Conservation (phyloP, 805 yeast species). For the Yarrowia osloensis region DNA sequence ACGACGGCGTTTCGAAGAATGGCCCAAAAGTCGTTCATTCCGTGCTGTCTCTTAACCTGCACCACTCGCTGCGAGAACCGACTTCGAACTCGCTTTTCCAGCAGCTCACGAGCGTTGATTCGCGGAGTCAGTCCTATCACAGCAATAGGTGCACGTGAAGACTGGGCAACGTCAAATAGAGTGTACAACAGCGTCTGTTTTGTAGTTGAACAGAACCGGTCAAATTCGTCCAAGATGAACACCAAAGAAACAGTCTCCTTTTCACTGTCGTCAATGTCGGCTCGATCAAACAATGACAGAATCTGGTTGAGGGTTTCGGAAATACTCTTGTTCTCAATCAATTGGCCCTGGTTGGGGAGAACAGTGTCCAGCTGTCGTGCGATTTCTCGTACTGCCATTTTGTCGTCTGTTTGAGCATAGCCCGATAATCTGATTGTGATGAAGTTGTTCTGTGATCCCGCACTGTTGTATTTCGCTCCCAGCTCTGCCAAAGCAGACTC, state of each 20-base stretch:
- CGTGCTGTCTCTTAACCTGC: conserved; percentile 54
- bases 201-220: conserved; percentile 65
- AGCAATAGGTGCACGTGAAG: conserved; percentile 68
- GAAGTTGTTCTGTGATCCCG: conserved; percentile 48
- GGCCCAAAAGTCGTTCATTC: conserved; percentile 53
- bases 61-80: conserved; percentile 82
- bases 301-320: conserved; percentile 38
- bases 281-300: conserved; percentile 38
- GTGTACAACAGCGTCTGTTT: conserved; percentile 87
- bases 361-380: conserved; percentile 72
- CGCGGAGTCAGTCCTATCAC: conserved; percentile 79
- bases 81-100: conserved; percentile 89
- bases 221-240: conserved; percentile 83
- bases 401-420: conserved; percentile 69
- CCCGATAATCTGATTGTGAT: conserved; percentile 70
- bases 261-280: conserved; percentile 34
- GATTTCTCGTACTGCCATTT: conserved; percentile 76
- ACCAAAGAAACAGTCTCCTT: conserved; percentile 56
- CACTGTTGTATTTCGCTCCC: conserved; percentile 42
- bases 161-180: conserved; percentile 81
- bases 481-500: conserved; percentile 57
- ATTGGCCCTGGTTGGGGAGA: conserved; percentile 32
- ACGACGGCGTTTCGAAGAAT: conserved; percentile 49
- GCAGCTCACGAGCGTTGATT: conserved; percentile 70
- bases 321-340: conserved; percentile 40